Conservation (phyloP, 495 filamentous ascomycete species). For the Neurospora sp. region DNA sequence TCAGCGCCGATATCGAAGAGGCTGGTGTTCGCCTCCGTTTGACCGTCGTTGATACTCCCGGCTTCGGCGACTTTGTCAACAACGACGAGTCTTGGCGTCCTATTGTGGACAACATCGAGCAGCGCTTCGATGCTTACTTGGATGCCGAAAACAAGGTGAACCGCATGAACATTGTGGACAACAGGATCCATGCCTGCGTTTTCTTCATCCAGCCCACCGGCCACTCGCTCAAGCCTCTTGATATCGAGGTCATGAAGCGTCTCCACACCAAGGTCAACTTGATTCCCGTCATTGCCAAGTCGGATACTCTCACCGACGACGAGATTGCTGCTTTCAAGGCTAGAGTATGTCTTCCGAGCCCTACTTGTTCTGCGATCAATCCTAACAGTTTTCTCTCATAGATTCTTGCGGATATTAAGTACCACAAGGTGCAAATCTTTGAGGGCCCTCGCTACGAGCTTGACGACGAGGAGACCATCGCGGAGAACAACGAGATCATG, state of each 20-base stretch:
- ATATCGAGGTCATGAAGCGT: conserved; percentile 98
- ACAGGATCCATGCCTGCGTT: conserved; percentile 95
- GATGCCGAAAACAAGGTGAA: conserved; percentile 99
- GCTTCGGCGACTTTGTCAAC: conserved; percentile 99
- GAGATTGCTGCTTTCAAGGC: conserved; percentile 91
- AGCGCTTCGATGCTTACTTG: conserved; percentile 93
- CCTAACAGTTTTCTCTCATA: conserved; percentile 27
- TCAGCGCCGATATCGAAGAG: conserved; percentile 97
- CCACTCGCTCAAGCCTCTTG: conserved; percentile 97
- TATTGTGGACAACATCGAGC: conserved; percentile 98
- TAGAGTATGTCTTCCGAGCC: conserved; percentile 51
- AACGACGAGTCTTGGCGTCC: conserved; percentile 99
- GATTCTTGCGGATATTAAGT: conserved; percentile 95
- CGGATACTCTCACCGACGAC: conserved; percentile 95
- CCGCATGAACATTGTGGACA: conserved; percentile 98
- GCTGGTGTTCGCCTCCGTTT: conserved; percentile 95
- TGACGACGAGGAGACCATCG: conserved; percentile 98
- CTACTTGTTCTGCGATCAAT: background rate
- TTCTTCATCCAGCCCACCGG: conserved; percentile 99
- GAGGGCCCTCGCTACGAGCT: conserved; percentile 97
- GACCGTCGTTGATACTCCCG: conserved; percentile 95
- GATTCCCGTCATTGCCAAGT: conserved; percentile 97
- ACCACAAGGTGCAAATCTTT: conserved; percentile 96
- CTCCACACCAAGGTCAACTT: conserved; percentile 99
- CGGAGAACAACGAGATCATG: conserved; percentile 99